phyloP scores from a whole-genome alignment of 2,329 filamentous ascomycete genomes.

The Calonectria pteridis region DNA sequence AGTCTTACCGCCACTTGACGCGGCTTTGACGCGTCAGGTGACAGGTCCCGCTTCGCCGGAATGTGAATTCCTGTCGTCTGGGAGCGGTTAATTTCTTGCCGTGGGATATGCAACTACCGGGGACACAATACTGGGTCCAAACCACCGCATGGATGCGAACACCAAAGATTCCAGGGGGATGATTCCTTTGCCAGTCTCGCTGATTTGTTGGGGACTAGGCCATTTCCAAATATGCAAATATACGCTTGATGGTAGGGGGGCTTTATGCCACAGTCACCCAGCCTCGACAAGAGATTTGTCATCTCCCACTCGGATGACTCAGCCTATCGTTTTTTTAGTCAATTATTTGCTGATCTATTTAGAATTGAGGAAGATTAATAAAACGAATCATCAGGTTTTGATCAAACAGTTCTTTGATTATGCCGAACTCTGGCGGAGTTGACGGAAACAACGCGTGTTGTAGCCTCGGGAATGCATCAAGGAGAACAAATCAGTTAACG shows the following conservation, averaged over 20 bases:
- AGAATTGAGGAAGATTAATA: not conserved
- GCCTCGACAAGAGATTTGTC: too few relatives aligned
- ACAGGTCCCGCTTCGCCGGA: not conserved
- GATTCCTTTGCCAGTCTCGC: not conserved
- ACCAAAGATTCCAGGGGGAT: not conserved
- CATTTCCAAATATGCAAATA: not conserved
- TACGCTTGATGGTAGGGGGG: not conserved
- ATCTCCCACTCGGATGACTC: not conserved
- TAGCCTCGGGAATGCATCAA: not conserved
- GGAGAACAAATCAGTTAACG: not conserved
- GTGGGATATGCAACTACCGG: not conserved
- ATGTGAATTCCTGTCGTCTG: not conserved
- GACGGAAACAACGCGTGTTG: too few relatives aligned
- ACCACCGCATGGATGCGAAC: not conserved
- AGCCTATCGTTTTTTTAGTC: too few relatives aligned
- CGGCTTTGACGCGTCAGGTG: not conserved
- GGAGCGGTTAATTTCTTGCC: constrained; percentile 1
- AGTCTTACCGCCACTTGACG: not conserved
- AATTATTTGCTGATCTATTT: not conserved
- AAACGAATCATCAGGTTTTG: too few relatives aligned
- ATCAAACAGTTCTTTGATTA: too few relatives aligned
- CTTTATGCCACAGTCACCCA: not conserved
- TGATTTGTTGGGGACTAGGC: too few relatives aligned
- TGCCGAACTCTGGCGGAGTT: not conserved
- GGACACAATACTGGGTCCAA: not conserved